These are phyloP conservation scores for Ascochyta viciae-villosae DNA, from an alignment of 2,329 filamentous ascomycete species.

Conservation along the genomic window DNA sequence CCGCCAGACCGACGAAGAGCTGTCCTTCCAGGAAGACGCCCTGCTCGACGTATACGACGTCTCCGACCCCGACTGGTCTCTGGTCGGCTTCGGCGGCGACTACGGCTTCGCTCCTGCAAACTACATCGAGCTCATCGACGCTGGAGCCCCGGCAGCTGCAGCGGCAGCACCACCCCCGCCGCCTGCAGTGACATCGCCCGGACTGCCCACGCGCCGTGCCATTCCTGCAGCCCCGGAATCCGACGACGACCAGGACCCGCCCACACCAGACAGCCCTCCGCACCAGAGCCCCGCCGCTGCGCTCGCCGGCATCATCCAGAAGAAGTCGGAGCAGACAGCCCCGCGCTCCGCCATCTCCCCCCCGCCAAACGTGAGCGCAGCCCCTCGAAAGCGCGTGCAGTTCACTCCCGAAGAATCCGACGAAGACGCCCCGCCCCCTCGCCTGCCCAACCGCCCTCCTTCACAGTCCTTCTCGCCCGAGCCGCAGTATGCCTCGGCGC, in stretches of 20 bases:
- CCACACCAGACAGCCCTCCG: slow-evolving; percentile 54
- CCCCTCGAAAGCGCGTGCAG: slow-evolving; percentile 58
- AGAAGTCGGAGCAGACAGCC: slow-evolving; percentile 52
- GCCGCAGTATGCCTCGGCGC: slow-evolving; percentile 50
- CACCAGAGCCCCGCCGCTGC: slow-evolving; percentile 65
- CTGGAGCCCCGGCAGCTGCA: slow-evolving; percentile 47
- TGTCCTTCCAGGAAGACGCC: slow-evolving; percentile 92
- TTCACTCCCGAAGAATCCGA: slow-evolving; percentile 74
- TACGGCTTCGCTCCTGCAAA: slow-evolving; percentile 96
- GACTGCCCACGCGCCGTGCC: slow-evolving; percentile 50
- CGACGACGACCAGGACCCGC: slow-evolving; percentile 53
- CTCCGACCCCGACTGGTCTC: slow-evolving; percentile 94
- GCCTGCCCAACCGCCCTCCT: slow-evolving; percentile 67
- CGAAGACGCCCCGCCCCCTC: slow-evolving; percentile 64
- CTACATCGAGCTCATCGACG: slow-evolving; percentile 79
- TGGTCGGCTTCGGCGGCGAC: slow-evolving; percentile 83
- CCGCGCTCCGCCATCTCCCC: slow-evolving; percentile 52
- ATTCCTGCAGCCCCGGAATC: slow-evolving; percentile 51
- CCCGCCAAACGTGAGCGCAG: slow-evolving; percentile 59
- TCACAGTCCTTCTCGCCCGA: slow-evolving; percentile 63
- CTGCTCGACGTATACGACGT: slow-evolving; percentile 84
- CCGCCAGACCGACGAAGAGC: slow-evolving; percentile 94
- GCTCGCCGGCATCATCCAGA: slow-evolving; percentile 61
- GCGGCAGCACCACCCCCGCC: slow-evolving; percentile 17
- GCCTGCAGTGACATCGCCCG: slow-evolving; percentile 53